A percentile compares a stretch with the other conserved stretches of the same genome.
Evolutionary conservation across 345 rosid genomes (phyloP).

Genomic region (Limnanthes douglasii): DNA sequence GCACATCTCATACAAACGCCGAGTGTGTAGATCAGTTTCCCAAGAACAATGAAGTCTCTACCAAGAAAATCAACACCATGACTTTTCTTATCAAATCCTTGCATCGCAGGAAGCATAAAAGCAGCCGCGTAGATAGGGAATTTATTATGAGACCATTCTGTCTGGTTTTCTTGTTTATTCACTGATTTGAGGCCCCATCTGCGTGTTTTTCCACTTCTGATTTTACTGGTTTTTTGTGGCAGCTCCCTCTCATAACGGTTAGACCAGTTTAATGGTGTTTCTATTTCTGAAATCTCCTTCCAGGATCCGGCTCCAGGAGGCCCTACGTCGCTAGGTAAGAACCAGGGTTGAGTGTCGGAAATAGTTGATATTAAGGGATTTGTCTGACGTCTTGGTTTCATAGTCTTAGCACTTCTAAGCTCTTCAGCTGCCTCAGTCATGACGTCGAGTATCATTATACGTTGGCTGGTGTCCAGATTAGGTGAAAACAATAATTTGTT

Average conservation of each 20-base stretch:
- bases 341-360: slow-evolving; percentile 84
- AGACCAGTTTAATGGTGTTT: slow-evolving; percentile 53
- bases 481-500: slow-evolving; percentile 67
- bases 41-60: slow-evolving; percentile 80
- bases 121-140: slow-evolving; percentile 87
- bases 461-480: slow-evolving; percentile 78
- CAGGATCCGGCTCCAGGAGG: slow-evolving; percentile 52
- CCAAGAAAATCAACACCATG: slow-evolving; percentile 98
- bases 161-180: slow-evolving; percentile 23
- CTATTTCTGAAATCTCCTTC: slow-evolving; percentile 61
- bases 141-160: slow-evolving; percentile 53
- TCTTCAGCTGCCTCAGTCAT: slow-evolving; percentile 91
- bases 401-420: slow-evolving; percentile 54
- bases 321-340: slow-evolving; percentile 66
- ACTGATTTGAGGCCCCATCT: slow-evolving; percentile 62
- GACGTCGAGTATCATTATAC: slow-evolving; percentile 91
- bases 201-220: slow-evolving; percentile 60
- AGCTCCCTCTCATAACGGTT: slow-evolving; percentile 82
- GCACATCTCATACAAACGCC: slow-evolving; percentile 83
- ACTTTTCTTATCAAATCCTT: slow-evolving; percentile 76
- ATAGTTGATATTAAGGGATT: slow-evolving; percentile 40
- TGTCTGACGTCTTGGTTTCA: slow-evolving; percentile 35
- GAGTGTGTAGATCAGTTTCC: slow-evolving; percentile 90
- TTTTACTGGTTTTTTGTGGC: slow-evolving; percentile 41
- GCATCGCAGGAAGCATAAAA: slow-evolving; percentile 98